Conservation (phyloP, 768 basidiomycete species). For the Lactarius quietus region DNA sequence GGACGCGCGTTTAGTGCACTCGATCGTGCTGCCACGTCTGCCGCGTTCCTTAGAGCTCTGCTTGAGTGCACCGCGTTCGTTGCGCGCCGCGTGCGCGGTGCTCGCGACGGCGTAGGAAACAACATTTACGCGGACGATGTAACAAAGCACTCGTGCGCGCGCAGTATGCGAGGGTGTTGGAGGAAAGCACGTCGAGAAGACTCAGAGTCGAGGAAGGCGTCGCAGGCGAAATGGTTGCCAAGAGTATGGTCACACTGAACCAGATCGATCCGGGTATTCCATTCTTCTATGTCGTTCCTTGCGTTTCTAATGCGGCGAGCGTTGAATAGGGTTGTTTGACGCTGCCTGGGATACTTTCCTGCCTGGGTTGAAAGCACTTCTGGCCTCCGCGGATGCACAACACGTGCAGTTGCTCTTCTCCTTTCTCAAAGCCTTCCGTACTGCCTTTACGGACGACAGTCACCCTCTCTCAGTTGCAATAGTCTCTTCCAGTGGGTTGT, state of each 20-base stretch:
- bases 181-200: conserved; percentile 40
- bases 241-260: conserved; percentile 36
- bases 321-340: conserved; percentile 42
- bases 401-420: conserved; percentile 40
- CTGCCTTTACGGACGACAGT: conserved; percentile 37
- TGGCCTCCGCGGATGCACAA: conserved; percentile 10
- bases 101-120: conserved; percentile 20
- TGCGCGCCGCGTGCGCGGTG: conserved; percentile 39
- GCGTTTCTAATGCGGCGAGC: not conserved
- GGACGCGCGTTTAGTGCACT: conserved; percentile 56
- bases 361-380: conserved; percentile 29
- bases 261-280: conserved; percentile 32
- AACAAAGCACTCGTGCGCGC: conserved; percentile 38
- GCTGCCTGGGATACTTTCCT: conserved; percentile 47
- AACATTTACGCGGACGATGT: conserved; percentile 15
- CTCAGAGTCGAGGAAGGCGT: conserved; percentile 46
- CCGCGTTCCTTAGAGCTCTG: conserved; percentile 65
- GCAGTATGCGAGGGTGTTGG: conserved; percentile 49
- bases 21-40: conserved; percentile 47
- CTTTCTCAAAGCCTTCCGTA: conserved; percentile 45
- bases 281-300: not conserved
- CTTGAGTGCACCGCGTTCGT: conserved; percentile 69
- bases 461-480: conserved; percentile 30
- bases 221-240: conserved; percentile 44
- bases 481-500: conserved; percentile 37